phyloP scores from a whole-genome alignment of 2,329 filamentous ascomycete species.

The Botrytis tulipae region DNA sequence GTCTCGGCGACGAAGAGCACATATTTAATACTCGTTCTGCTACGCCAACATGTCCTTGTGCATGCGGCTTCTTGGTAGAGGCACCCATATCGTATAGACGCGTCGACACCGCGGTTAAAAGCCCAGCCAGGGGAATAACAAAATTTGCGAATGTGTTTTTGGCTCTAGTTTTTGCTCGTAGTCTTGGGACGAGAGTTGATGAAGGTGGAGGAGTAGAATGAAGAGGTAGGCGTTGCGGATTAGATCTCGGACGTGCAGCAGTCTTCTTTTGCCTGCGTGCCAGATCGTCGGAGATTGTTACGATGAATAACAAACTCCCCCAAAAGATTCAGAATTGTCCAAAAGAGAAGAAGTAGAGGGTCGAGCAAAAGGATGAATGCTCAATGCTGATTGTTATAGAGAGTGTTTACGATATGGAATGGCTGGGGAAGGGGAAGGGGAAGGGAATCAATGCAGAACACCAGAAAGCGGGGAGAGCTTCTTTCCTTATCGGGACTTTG shows the following conservation, averaged over 20 bases:
- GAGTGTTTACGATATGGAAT: conserved; percentile 10
- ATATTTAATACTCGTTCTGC: conserved; percentile 8
- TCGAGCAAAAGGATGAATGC: neutral
- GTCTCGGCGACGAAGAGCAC: neutral
- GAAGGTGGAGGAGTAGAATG: neutral
- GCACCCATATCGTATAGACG: conserved; percentile 33
- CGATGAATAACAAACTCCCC: neutral
- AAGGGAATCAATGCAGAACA: neutral
- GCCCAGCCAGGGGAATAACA: conserved; percentile 27
- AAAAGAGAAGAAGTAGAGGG: neutral
- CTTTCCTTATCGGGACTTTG: conserved; percentile 26
- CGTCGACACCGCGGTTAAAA: conserved; percentile 27
- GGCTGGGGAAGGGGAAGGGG: conserved; percentile 4
- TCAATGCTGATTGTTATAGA: neutral
- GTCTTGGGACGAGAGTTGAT: neutral
- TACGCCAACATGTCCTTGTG: conserved; percentile 6
- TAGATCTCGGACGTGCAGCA: neutral
- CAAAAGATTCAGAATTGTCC: neutral
- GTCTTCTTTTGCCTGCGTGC: conserved; percentile 8
- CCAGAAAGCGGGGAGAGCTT: conserved; percentile 27
- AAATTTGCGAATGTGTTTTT: conserved; percentile 26
- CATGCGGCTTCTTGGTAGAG: conserved; percentile 12
- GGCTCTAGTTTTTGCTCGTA: conserved; percentile 14
- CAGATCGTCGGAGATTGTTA: conserved; percentile 9
- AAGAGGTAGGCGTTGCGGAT: neutral